Conservation (phyloP, 1,139 yeast species). For the Pneumocystis wakefieldiae region DNA sequence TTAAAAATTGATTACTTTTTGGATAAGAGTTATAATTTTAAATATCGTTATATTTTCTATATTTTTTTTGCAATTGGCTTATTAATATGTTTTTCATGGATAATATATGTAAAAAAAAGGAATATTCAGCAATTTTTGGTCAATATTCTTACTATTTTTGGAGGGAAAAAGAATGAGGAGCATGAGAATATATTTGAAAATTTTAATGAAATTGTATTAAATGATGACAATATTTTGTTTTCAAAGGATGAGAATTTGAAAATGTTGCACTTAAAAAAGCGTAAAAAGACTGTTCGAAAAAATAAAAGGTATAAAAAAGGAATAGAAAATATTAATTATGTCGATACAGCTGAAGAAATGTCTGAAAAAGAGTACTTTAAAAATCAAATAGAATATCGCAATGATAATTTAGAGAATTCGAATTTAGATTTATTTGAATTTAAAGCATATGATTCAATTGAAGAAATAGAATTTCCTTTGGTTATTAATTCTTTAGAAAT, state of each 20-base stretch:
- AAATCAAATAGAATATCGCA: not conserved
- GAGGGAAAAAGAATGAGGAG: not conserved
- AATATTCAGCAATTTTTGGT: not conserved
- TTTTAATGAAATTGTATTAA: not conserved
- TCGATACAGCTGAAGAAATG: not conserved
- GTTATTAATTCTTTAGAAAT: constrained; percentile 25
- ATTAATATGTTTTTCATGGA: not conserved
- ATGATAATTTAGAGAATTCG: not conserved
- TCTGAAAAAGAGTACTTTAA: not conserved
- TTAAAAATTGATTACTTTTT: not conserved
- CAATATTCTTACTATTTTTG: not conserved
- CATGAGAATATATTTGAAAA: not conserved
- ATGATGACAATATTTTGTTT: not conserved
- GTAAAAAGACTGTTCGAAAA: constrained; percentile 8
- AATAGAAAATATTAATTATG: not conserved
- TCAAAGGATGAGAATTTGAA: not conserved
- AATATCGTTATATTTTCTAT: not conserved
- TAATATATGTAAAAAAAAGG: not conserved
- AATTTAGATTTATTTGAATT: not conserved
- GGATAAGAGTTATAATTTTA: not conserved
- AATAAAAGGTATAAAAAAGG: constrained; percentile 1
- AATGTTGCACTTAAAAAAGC: not conserved
- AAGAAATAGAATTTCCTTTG: not conserved
- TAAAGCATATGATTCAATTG: not conserved
- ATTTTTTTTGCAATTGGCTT: not conserved